Evolutionary conservation across 2,329 filamentous ascomycete genomes (phyloP).

Genomic region (Zarea fungicola): DNA sequence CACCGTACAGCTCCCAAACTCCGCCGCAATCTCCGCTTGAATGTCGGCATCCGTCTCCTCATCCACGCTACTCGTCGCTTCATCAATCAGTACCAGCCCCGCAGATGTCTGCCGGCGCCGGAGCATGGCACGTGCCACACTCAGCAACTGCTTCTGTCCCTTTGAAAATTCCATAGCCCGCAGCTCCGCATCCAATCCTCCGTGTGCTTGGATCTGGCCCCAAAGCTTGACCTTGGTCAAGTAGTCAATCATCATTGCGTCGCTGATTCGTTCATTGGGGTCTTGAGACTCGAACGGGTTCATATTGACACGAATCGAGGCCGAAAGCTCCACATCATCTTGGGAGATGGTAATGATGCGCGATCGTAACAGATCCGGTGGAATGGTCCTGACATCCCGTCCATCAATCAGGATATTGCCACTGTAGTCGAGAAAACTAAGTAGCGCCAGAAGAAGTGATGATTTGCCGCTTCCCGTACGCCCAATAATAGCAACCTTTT

Average conservation of each 20-base stretch:
- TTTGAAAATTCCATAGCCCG: conserved; percentile 13
- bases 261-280: not conserved
- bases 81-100: conserved; percentile 5
- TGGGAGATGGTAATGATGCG: conserved; percentile 26
- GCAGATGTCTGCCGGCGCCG: conserved; percentile 14
- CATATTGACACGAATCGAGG: conserved; percentile 13
- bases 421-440: conserved; percentile 11
- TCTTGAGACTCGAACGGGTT: conserved; percentile 6
- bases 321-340: conserved; percentile 18
- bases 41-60: conserved; percentile 28
- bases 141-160: conserved; percentile 17
- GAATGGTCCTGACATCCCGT: conserved; percentile 7
- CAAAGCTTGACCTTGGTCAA: conserved; percentile 15
- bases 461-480: conserved; percentile 14
- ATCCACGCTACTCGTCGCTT: conserved; percentile 24
- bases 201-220: conserved; percentile 5
- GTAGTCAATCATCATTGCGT: conserved; percentile 13
- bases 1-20: conserved; percentile 15
- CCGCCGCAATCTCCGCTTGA: conserved; percentile 11
- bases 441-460: conserved; percentile 3
- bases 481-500: conserved; percentile 12
- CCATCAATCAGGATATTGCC: conserved; percentile 14
- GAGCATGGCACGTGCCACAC: conserved; percentile 20
- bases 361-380: conserved; percentile 17
- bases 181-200: conserved; percentile 13